phyloP scores from a whole-genome alignment of 345 rosid genomes.

The Bretschneidera sinensis region DNA sequence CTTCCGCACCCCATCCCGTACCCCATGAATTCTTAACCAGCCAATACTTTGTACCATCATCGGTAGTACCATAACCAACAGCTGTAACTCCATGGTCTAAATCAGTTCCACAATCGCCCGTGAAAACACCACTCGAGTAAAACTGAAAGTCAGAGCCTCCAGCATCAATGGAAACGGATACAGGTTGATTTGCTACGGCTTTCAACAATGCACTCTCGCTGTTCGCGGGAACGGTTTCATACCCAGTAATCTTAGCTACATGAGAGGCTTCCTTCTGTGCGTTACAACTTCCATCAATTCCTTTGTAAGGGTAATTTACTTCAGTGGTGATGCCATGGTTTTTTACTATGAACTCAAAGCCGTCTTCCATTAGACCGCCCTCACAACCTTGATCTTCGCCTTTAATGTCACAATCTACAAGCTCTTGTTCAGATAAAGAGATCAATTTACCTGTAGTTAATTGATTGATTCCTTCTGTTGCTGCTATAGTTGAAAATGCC shows the following conservation, averaged over 20 bases:
- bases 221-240: conserved; percentile 21
- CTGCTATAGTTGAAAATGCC: conserved; percentile 32
- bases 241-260: conserved; percentile 22
- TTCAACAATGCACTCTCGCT: conserved; percentile 19
- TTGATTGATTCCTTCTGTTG: conserved; percentile 18
- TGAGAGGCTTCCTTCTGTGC: background rate
- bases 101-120: conserved; percentile 22
- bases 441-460: conserved; percentile 13
- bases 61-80: conserved; percentile 27
- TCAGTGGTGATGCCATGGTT: conserved; percentile 22
- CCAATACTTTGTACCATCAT: conserved; percentile 32
- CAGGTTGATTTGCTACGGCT: conserved; percentile 32
- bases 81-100: conserved; percentile 28
- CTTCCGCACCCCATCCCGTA: conserved; percentile 39
- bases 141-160: conserved; percentile 19
- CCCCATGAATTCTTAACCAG: conserved; percentile 36
- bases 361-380: conserved; percentile 17
- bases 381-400: conserved; percentile 24
- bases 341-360: conserved; percentile 21
- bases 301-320: conserved; percentile 23
- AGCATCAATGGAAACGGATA: conserved; percentile 30
- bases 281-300: conserved; percentile 14
- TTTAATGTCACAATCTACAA: conserved; percentile 18
- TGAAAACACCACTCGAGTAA: conserved; percentile 28
- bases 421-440: conserved; percentile 26